These are phyloP conservation scores for Cryptococcus jaspeensis DNA, from an alignment of 1,284 basidiomycete species.

Conservation along the genomic window DNA sequence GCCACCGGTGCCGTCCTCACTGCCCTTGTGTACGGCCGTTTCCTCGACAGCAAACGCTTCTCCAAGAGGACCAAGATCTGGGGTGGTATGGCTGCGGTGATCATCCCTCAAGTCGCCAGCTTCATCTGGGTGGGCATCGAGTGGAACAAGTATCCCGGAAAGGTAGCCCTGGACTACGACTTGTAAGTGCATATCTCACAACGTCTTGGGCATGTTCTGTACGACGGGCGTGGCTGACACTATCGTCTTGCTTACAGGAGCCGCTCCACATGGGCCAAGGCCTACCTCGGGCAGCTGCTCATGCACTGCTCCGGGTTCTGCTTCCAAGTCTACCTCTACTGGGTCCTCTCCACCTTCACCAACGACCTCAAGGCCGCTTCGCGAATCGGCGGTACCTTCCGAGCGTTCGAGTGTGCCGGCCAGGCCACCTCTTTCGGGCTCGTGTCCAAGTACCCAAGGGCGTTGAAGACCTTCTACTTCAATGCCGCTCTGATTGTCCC, in stretches of 20 bases:
- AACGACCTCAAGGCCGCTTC: slow-evolving; percentile 15
- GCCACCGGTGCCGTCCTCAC: too few relatives aligned
- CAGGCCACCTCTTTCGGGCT: slow-evolving; percentile 14
- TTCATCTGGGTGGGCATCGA: slow-evolving; percentile 16
- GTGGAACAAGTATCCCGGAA: slow-evolving; percentile 1
- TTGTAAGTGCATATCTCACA: slow-evolving; percentile 1
- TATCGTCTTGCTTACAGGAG: slow-evolving; percentile 17
- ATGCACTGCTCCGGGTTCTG: slow-evolving; percentile 20
- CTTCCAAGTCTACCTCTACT: slow-evolving; percentile 26
- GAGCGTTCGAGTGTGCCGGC: slow-evolving; percentile 14
- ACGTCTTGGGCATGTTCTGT: not conserved
- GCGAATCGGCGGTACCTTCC: slow-evolving; percentile 14
- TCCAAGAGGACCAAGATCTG: too few relatives aligned
- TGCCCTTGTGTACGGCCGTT: too few relatives aligned
- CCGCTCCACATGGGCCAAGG: slow-evolving; percentile 8
- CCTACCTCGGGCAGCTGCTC: slow-evolving; percentile 25
- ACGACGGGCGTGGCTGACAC: slow-evolving; percentile 15
- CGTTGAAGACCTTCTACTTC: not conserved
- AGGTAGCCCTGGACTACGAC: slow-evolving; percentile 7
- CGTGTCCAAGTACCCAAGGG: not conserved
- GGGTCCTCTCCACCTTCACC: slow-evolving; percentile 24
- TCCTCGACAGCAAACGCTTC: too few relatives aligned
- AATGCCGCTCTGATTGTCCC: not conserved
- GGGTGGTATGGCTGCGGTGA: too few relatives aligned
- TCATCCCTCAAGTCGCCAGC: too few relatives aligned